Base-by-base conservation (phyloP, 1,139 yeast genomes). In the Yamadazyma sp. region DNA sequence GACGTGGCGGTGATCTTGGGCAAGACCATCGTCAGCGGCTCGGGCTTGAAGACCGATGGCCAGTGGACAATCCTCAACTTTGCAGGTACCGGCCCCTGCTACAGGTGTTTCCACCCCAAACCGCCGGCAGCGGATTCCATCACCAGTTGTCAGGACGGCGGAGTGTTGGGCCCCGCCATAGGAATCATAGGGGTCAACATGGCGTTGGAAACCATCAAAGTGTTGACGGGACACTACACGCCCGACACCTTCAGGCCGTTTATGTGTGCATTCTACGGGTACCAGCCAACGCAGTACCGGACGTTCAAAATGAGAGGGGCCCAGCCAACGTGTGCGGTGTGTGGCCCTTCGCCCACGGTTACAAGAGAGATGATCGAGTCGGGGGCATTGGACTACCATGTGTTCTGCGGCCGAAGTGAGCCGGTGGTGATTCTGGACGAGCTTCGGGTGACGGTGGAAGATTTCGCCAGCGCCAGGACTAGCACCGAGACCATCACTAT, bases 151-250 rank as follows among this genome's bases (percentile, higher is more conserved):
- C 79, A 88, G 8, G 98, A 89, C 59, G 96, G 96, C 3, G 99
- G 99, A 3, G 95, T 94, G 1, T 62, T 94, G 17, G 98, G 98
- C 0, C 96, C 98, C 0, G 94, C 92, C 5, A 95, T 94, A 36
- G 99, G 98, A 0, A 55, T 89, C 1, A 79, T 92, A 57, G 99
- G 99, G 3, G 72, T 82, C 0, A 73, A 87, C 68, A 94, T 94
- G 85, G 95, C 96, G 0, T 66, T 86, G 24, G 98, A 94, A 54
- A 73, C 96, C 0, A 74, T 94, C 34, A 91, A 92, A 55, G 67
- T 91, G 2, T 52, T 88, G 4, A 73, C 85, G 1, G 83, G 74
- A 0, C 67, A 62, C 36, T 87, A 87, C 55, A 65, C 70, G 1
- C 38, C 39, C 11, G 75, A 70, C 0, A 69, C 58, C 32, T 87